Base-by-base conservation (phyloP, 345 rosid genomes). In the Linum usitatissimum region DNA sequence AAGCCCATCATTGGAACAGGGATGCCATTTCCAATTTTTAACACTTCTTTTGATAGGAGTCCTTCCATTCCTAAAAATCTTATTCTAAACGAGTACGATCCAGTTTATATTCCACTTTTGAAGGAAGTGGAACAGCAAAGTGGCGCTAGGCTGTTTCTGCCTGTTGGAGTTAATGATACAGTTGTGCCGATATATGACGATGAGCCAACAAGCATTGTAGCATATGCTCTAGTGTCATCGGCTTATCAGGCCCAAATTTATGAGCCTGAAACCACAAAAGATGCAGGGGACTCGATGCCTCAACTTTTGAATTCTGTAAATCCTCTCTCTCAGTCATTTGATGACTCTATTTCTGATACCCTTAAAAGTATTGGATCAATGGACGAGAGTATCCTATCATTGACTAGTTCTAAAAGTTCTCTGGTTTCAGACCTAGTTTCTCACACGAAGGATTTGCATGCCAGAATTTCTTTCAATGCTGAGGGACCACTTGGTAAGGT, bases 261-360 rank as follows among this genome's bases (percentile, higher is more conserved):
- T 60, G 90, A 86, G 66, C 66, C 67, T 51, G 94, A 83, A 76
- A 83, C 77, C 75, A 53, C 73, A 48, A 84, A 77, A 70, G 86
- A 86, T 66, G 78, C 68, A 34, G 68, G 65, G 51, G 86, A 80
- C 55, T 62, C 75, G 62, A 60, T 60, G 80, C 88, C 15, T 73
- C 77, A 84, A 40, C 77, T 80, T 65, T 66, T 79, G 68, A 90
- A 86, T 75, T 80, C 89, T 31, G 70, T 78, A 64, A 81, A 69
- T 77, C 64, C 56, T 14, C 60, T 65, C 69, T 14, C 31, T 61
- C 8, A 65, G 57, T 31, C 62, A 45, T 61, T 56, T 55, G 74
- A 71, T 55, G 59, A 61, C 55, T 60, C 66, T 18, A 55, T 55
- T 30, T 71, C 69, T 71, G 74, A 71, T 55, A 55, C 62, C 15